Evolutionary conservation across 176 grass and related monocot species (phyloP), one percentile per base, ranked within the genome.

Genomic region (Juncus inflexus): DNA sequence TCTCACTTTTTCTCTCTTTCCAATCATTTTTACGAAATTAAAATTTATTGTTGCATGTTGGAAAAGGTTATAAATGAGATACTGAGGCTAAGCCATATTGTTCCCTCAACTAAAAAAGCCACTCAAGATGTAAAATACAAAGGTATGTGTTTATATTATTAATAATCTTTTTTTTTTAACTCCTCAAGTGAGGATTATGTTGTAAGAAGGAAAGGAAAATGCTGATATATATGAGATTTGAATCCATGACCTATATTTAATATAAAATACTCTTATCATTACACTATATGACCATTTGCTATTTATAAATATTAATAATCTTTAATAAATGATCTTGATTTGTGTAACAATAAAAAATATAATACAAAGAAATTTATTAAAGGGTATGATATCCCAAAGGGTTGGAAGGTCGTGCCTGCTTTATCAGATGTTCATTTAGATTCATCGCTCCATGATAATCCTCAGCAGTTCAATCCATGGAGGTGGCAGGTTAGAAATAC

Each of bases 321-420:
- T 9, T 42, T 58, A 38, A 3, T 1, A 1, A 9, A 8, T 36
- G 12, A 15, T 15, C 12, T 37, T 36, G 5, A 36, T 55, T 28
- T 28, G 19, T 28, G 19, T 12, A 5, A 62, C 62, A 51, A 5
- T 35, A 71, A 4, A 5, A n/a, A 60, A 50, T 28, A 4, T 56
- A 36, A 40, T 8, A 69, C 58, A 3, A 68, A 60, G 14, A 60
- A 51, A 41, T 59, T 40, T 66, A 45, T 11, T 67, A 35, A 62
- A 83, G 80, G 74, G 8, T 83, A 77, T 58, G 67, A 66, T 36
- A 83, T 83, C 64, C 80, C 80, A 5, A 14, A 60, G 0, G 80
- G 74, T 3, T 83, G 80, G 80, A 45, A 83, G 50, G 35, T 83
- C 9, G 35, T 77, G 13, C 80, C 80, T 10, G 47, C 70, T 28